Base-by-base conservation (phyloP, 495 filamentous ascomycete species). In the Cudoniella acicularis region DNA sequence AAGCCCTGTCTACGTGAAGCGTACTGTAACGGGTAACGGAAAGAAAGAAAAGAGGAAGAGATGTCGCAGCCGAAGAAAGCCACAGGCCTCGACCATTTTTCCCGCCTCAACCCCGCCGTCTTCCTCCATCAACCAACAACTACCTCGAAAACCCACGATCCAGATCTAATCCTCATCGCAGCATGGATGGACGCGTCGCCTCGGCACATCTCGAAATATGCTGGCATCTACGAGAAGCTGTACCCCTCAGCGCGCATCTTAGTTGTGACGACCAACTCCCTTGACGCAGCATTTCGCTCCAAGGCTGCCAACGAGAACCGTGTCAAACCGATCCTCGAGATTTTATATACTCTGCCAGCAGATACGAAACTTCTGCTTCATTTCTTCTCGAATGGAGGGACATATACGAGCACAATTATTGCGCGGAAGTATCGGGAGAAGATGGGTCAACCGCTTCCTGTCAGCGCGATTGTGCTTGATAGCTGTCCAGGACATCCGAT, bases 321-420 rank as follows among this genome's bases (percentile, higher is more conserved):
- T 20, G 20, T 66, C 27, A 22, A 10, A 10, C 64, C 64, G n/a
- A 51, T 55, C 9, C 36, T 67, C 17, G 54, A 64, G 2, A 47
- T 56, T 18, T 21, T 67, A 21, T 54, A 57, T 52, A 27, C 8
- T 16, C 45, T 64, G 8, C 54, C 40, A n/a, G 60, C 58, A 3
- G 52, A 68, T 8, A 67, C 46, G 52, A 64, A 62, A 40, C 60
- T 76, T 36, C 63, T 77, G 6, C 52, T 78, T 0, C 76, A 78
- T 63, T 60, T 66, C 48, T 78, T 76, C 68, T 77, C 75, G 17
- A 72, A 77, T 61, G 75, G 73, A 26, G 75, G 75, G n/a, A 61
- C 67, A 9, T 68, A 67, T 60, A 74, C 70, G 8, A 58, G 64
- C 27, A 61, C 64, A 2, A 45, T 57, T 22, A 59, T 76, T 10